Evolutionary conservation across 108 stramenopile genomes (phyloP), one percentile per base, ranked within the genome.

Genomic region (Aureococcus anophagefferens): DNA sequence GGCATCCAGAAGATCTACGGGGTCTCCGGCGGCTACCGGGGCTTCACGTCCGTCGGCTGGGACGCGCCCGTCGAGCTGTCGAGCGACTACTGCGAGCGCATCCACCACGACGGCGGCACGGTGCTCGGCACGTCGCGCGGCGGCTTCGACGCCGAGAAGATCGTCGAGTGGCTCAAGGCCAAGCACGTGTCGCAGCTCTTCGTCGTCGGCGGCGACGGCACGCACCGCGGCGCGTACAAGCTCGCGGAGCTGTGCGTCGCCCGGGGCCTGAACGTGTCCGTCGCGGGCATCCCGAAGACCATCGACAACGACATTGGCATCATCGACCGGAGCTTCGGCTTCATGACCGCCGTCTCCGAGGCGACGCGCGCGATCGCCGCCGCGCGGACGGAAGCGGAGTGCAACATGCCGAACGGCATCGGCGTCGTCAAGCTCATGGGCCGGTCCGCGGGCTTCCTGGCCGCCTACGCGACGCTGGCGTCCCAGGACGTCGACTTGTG

Each of bases 401-500:
- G 94, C 83, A 98, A 97, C 75, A 76, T 93, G 37, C 98, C 96
- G 35, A 94, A 94, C 75, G 94, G 95, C 34, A 84, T 93, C 30
- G 98, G 97, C 65, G 87, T 98, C 70, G 96, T 98, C 35, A 97
- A 97, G 76, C 83, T 98, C 59, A 96, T 96, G 95, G 96, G 96
- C 36, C 89, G 96, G 7, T 84, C 86, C 34, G 90, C 90, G 30
- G 96, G 96, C 44, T 96, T 89, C 75, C 91, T 96, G 68, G 96
- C 96, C 21, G 92, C 85, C 17, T 89, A 94, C 78, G 93, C 94
- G 17, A 90, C 91, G 35, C 83, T 97, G 76, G 87, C 90, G 28
- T 86, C 83, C 9, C 92, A 91, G 29, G 95, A 94, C 74, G 94
- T 97, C 68, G 68, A 40, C 37, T 81, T 95, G 28, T 97, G 96